phyloP scores from a whole-genome alignment of 2,329 filamentous ascomycete genomes.

The Penicillium olsonii region DNA sequence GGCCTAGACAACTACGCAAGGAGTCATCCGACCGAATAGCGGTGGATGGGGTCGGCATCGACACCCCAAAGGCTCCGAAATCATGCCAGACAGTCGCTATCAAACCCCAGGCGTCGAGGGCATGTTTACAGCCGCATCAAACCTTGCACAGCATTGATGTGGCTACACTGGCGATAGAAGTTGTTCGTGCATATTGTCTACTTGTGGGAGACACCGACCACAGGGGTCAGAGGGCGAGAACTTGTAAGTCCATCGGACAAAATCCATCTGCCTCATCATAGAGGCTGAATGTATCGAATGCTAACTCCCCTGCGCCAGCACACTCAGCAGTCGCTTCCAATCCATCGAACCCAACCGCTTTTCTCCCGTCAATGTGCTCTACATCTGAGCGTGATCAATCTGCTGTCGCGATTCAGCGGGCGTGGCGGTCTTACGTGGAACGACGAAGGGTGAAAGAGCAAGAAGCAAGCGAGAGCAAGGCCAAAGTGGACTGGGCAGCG shows the following conservation, averaged over 20 bases:
- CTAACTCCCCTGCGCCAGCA: background rate
- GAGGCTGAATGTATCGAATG: background rate
- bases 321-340: slow-evolving; percentile 50
- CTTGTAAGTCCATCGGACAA: background rate
- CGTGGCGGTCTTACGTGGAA: slow-evolving; percentile 45
- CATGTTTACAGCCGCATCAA: slow-evolving; percentile 23
- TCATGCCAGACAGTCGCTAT: slow-evolving; percentile 3
- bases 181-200: background rate
- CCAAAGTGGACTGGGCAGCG: slow-evolving; percentile 43
- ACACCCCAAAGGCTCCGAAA: background rate
- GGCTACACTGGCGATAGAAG: background rate
- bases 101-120: slow-evolving; percentile 16
- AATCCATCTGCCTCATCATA: background rate
- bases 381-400: slow-evolving; percentile 53
- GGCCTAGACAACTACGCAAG: background rate
- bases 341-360: slow-evolving; percentile 31
- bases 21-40: slow-evolving; percentile 1
- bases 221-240: background rate
- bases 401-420: slow-evolving; percentile 54
- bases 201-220: background rate
- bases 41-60: slow-evolving; percentile 16
- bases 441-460: slow-evolving; percentile 18
- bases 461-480: slow-evolving; percentile 44
- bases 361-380: slow-evolving; percentile 49
- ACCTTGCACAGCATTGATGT: slow-evolving; percentile 27